Evolutionary conservation across 2,329 filamentous ascomycete genomes (phyloP), one percentile per base, ranked within the genome.

Genomic region (Trichoderma atrobrunneum): DNA sequence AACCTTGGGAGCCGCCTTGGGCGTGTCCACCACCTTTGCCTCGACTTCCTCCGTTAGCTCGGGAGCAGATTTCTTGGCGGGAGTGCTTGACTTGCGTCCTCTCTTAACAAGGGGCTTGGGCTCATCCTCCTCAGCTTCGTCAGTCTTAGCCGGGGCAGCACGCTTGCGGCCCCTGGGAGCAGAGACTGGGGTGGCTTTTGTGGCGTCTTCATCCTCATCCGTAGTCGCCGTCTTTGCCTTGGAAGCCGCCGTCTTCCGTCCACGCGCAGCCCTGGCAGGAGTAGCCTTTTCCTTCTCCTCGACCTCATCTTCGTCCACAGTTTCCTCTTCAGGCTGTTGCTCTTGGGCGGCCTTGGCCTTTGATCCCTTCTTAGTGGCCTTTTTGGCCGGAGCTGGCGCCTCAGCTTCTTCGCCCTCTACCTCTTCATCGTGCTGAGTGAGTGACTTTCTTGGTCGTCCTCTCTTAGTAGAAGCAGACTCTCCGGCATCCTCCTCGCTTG

Each of bases 91-190:
- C 28, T 72, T 76, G 62, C 76, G 76, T 64, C 73, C 74, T 30
- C 79, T 82, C 75, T 81, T 81, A 21, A 76, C 77, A 6, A 75
- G 68, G 56, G 74, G 54, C 73, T 78, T 72, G 43, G 57, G 8
- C 6, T 39, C 24, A 8, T 56, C 78, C 32, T 72, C 73, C 72
- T 72, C 73, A 73, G 67, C 62, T 73, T 78, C 51, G 11, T 64
- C 71, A n/a, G 70, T 68, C 59, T 76, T 62, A 60, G 48, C 62
- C n/a, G n/a, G n/a, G 39, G 71, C 36, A 18, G 72, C 57, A 36
- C 67, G 68, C 71, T 74, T 75, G 57, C 74, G 72, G 12, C 72
- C 71, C 56, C 34, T 69, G 36, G 74, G 65, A 12, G 72, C 36
- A 36, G 71, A 36, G 18, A 14, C 70, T 24, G 64, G 70, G 11